Evolutionary conservation across 2,329 filamentous ascomycete genomes (phyloP), one percentile per base, ranked within the genome.

Genomic region (Diaporthe velutina): DNA sequence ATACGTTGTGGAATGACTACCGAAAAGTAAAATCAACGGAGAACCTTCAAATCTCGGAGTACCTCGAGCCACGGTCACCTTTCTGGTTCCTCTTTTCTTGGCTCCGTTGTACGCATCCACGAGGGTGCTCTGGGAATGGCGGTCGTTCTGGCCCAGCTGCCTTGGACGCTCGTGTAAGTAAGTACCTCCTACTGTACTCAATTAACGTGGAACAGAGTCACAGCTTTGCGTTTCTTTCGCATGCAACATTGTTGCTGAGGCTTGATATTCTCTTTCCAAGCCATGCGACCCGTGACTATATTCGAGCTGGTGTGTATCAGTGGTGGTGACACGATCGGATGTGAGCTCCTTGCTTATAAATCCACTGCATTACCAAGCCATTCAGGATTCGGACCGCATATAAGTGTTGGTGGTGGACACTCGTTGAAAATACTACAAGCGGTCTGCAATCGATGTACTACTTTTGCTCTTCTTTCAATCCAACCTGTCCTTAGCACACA

Each of bases 361-460:
- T 67, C 28, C 61, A 52, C 45, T n/a, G 45, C n/a, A 67, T 67
- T 67, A 67, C 61, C 61, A 67, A 67, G 61, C 61, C 61, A 19
- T 38, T 19, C 28, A 19, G 45, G 13, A 38, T 13, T 30, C 9
- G 4, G 22, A 6, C 30, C 22, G 4, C 61, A 67, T 67, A 67
- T 52, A 67, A 52, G 13, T 30, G 52, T 52, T 22, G 8, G 4
- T 25, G 7, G 28, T 25, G 12, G 4, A 52, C 30, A 13, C 12
- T 52, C 3, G 1, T 38, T 3, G 6, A 25, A 2, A 12, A 19
- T 38, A 1, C 19, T 22, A 17, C 22, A 52, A 12, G 6, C 40
- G 6, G 13, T 19, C 10, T 17, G 2, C 4, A 40, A 25, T 3
- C 5, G 1, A 9, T 15, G 4, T 30, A 30, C 15, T 28, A 8